Evolutionary conservation across 345 rosid species (phyloP).

Genomic region (Hypericum perforatum): DNA sequence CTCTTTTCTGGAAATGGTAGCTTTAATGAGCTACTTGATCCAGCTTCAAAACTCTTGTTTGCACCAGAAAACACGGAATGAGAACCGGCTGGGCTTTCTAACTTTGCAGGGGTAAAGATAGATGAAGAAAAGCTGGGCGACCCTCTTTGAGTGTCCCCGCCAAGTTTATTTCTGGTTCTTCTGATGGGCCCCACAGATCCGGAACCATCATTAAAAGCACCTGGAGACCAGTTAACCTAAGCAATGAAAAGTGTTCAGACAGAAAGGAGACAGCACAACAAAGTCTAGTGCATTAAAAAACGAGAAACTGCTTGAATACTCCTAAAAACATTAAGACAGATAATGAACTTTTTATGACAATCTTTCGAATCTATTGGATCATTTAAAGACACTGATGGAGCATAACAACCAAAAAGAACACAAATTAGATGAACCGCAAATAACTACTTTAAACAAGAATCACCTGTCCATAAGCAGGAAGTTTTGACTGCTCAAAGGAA

Average conservation of each 20-base stretch:
- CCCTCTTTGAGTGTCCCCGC: conserved; percentile 26
- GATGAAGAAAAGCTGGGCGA: conserved; percentile 34
- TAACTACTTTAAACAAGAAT: conserved; percentile 6
- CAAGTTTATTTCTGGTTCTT: conserved; percentile 34
- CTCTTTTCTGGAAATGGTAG: conserved; percentile 26
- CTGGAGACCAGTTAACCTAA: conserved; percentile 36
- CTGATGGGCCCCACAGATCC: conserved; percentile 74
- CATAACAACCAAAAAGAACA: background rate
- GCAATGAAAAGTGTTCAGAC: background rate
- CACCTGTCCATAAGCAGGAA: conserved; percentile 56
- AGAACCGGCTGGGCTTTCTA: conserved; percentile 25
- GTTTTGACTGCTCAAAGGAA: conserved; percentile 36
- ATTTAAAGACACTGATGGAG: background rate
- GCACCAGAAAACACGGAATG: conserved; percentile 23
- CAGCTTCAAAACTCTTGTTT: conserved; percentile 35
- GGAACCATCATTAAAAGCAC: conserved; percentile 24
- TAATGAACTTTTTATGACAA: no score
- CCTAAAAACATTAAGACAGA: no score
- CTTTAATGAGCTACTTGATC: conserved; percentile 29
- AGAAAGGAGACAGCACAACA: no score
- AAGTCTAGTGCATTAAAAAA: no score
- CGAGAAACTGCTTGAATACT: no score
- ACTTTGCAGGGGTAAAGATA: conserved; percentile 20
- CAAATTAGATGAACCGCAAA: background rate
- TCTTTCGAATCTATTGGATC: no score